phyloP scores from a whole-genome alignment of 2,329 filamentous ascomycete genomes.

The Geoglossum cookeanum region DNA sequence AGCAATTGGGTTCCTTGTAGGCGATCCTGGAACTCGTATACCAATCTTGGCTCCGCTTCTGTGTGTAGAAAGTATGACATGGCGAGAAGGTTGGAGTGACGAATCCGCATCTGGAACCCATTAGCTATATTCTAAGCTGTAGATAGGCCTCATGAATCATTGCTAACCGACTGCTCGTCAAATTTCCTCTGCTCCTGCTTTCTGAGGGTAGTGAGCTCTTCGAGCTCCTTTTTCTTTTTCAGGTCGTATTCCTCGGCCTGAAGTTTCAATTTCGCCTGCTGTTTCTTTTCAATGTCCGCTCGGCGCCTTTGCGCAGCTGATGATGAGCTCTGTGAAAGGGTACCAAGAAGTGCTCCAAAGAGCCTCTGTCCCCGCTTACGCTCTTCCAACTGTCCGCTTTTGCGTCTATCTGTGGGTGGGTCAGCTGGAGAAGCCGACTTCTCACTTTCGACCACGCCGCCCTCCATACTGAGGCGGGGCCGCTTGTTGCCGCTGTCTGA shows the following conservation, averaged over 20 bases:
- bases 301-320: conserved; percentile 46
- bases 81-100: conserved; percentile 52
- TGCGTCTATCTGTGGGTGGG: conserved; percentile 20
- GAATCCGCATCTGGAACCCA: conserved; percentile 44
- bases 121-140: not conserved
- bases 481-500: conserved; percentile 33
- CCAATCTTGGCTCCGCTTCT: conserved; percentile 49
- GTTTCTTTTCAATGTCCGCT: conserved; percentile 64
- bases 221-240: conserved; percentile 43
- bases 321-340: conserved; percentile 52
- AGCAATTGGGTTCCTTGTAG: conserved; percentile 10
- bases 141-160: not conserved
- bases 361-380: conserved; percentile 68
- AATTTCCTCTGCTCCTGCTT: conserved; percentile 53
- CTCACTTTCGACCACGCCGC: conserved; percentile 16
- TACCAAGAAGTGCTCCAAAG: conserved; percentile 65
- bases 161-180: conserved; percentile 56
- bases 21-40: conserved; percentile 27
- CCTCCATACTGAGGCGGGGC: conserved; percentile 23
- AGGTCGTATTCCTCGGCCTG: conserved; percentile 55
- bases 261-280: conserved; percentile 54
- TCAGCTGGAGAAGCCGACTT: conserved; percentile 12
- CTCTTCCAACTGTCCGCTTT: conserved; percentile 44
- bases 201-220: conserved; percentile 40
- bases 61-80: conserved; percentile 59